phyloP scores from a whole-genome alignment of 495 filamentous ascomycete species.

The Aspergillus sclerotioniger region DNA sequence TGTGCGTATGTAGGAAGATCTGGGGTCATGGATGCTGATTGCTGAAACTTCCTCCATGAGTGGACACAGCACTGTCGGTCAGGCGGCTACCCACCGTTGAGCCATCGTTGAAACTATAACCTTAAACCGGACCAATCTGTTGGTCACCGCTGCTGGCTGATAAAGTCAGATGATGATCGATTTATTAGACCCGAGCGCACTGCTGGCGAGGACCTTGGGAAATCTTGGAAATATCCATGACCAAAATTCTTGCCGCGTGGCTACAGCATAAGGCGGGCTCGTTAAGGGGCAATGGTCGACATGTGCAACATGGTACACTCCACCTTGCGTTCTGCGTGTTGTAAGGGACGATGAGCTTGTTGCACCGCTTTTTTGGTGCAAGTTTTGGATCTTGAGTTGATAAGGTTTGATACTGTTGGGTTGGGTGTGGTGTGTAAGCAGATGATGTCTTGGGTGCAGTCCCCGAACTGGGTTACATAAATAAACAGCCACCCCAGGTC shows the following conservation, averaged over 20 bases:
- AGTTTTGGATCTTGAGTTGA: not conserved
- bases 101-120: not conserved
- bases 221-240: not conserved
- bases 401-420: not conserved
- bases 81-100: constrained; percentile 2
- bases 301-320: not conserved
- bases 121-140: not conserved
- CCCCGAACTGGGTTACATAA: not conserved
- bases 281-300: not conserved
- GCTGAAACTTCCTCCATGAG: not conserved
- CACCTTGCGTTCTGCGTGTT: not conserved
- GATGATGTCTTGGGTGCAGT: not conserved
- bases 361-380: not conserved
- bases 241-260: not conserved
- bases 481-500: too few relatives aligned
- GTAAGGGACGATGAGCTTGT: not conserved
- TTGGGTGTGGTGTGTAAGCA: not conserved
- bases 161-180: not conserved
- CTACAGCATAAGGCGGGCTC: not conserved
- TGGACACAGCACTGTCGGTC: not conserved
- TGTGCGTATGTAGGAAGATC: not conserved
- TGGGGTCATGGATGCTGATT: not conserved
- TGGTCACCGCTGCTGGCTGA: not conserved
- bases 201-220: not conserved
- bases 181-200: not conserved